Percentiles rank a stretch among this genome's conserved stretches.
Conservation (phyloP, 192 early-diverging fungal genomes). For the Umbelopsis sp. region DNA sequence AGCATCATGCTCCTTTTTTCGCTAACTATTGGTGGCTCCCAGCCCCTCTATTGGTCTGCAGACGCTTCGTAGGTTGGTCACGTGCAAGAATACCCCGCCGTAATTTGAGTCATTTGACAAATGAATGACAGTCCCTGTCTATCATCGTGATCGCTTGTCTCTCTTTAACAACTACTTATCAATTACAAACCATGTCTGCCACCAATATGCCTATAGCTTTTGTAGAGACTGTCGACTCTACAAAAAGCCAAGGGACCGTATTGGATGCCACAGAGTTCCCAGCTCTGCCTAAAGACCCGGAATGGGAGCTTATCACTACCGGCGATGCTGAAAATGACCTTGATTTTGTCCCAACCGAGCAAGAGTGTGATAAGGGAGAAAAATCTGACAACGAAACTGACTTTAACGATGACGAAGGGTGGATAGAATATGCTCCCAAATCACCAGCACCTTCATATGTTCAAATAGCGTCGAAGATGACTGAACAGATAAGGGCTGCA, state of each 20-base stretch:
- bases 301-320: slow-evolving; percentile 19
- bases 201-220: slow-evolving; percentile 10
- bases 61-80: neutral
- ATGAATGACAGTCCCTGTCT: slow-evolving; percentile 11
- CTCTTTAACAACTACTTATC: slow-evolving; percentile 18
- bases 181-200: neutral
- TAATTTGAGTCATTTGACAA: slow-evolving; percentile 7
- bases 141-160: slow-evolving; percentile 11
- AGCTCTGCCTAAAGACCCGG: slow-evolving; percentile 16
- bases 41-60: too few relatives aligned
- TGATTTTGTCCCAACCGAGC: neutral
- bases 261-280: slow-evolving; percentile 11
- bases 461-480: slow-evolving; percentile 10
- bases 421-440: slow-evolving; percentile 20
- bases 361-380: neutral
- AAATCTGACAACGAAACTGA: neutral
- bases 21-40: too few relatives aligned
- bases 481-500: neutral
- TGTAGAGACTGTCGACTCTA: neutral
- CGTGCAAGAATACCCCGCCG: neutral
- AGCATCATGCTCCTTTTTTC: too few relatives aligned
- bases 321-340: slow-evolving; percentile 15
- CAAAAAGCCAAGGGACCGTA: neutral
- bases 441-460: slow-evolving; percentile 1
- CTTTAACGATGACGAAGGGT: neutral